phyloP scores from a whole-genome alignment of 371 early-diverging fungal genomes.

The Haplosporangium sp. region DNA sequence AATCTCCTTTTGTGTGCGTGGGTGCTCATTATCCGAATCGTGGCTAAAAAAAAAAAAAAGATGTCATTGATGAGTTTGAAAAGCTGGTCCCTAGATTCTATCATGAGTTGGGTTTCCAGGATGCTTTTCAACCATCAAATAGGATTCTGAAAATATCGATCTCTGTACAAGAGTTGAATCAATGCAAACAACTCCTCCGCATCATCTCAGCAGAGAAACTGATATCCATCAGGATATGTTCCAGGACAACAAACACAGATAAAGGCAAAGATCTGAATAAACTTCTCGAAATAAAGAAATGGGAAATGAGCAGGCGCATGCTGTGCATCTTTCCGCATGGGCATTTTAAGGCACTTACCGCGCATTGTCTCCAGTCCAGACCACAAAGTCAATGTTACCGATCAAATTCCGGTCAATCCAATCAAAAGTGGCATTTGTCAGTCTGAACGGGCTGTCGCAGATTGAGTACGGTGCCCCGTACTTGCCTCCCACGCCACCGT shows the following conservation, averaged over 20 bases:
- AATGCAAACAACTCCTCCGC: no score
- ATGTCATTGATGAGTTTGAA: not conserved
- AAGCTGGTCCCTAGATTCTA: not conserved
- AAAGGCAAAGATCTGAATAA: not conserved
- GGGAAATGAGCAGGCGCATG: no score
- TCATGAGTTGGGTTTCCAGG: not conserved
- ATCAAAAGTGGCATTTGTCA: conserved; percentile 76
- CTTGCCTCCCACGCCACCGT: conserved; percentile 55
- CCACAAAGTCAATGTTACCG: conserved; percentile 77
- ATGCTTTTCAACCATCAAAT: no score
- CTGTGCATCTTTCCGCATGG: no score
- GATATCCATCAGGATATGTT: not conserved
- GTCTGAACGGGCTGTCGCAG: conserved; percentile 76
- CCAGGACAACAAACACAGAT: not conserved
- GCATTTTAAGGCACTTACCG: conserved; percentile 54
- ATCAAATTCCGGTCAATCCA: conserved; percentile 71
- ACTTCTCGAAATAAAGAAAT: no score
- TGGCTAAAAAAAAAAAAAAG: conserved; percentile 61
- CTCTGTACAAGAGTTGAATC: no score
- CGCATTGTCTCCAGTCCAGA: conserved; percentile 87
- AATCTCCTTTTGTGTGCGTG: conserved; percentile 71
- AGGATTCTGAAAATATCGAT: no score
- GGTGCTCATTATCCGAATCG: conserved; percentile 74
- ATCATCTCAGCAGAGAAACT: no score
- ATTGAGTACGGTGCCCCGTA: conserved; percentile 69